phyloP scores from a whole-genome alignment of 2,329 filamentous ascomycete species.

The Hypoxylon sp. region DNA sequence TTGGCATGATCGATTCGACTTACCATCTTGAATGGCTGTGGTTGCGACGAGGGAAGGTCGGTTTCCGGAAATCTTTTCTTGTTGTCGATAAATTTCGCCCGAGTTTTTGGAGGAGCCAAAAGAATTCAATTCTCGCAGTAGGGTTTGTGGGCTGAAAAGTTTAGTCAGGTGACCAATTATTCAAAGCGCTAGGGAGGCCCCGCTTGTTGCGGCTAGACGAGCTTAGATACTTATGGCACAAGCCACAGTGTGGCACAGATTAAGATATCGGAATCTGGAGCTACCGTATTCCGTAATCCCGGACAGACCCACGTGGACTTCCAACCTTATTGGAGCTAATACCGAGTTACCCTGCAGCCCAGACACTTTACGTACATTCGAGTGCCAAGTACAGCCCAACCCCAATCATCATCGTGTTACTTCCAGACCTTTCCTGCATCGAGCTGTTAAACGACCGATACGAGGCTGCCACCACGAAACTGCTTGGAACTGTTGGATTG shows the following conservation, averaged over 20 bases:
- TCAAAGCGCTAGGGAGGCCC: background rate
- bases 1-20: slow-evolving; percentile 50
- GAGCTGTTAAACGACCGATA: background rate
- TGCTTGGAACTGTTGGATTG: background rate
- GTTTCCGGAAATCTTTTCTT: slow-evolving; percentile 44
- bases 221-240: background rate
- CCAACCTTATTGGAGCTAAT: slow-evolving; percentile 13
- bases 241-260: slow-evolving; percentile 1
- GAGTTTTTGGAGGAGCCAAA: slow-evolving; percentile 47
- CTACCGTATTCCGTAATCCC: background rate
- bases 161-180: slow-evolving; percentile 41
- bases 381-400: slow-evolving; percentile 10
- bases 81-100: slow-evolving; percentile 50
- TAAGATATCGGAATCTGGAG: background rate
- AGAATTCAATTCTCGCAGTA: slow-evolving; percentile 47
- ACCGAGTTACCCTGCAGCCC: background rate
- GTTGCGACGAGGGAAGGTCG: slow-evolving; percentile 45
- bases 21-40: slow-evolving; percentile 61
- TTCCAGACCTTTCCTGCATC: background rate
- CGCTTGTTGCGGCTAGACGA: slow-evolving; percentile 28
- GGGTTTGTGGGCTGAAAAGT: slow-evolving; percentile 46
- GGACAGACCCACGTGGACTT: background rate
- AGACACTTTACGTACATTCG: slow-evolving; percentile 8
- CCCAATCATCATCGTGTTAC: slow-evolving; percentile 22
- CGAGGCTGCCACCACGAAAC: slow-evolving; percentile 4